Evolutionary conservation across 2,329 filamentous ascomycete species (phyloP).

Genomic region (Arthroderma sp.): DNA sequence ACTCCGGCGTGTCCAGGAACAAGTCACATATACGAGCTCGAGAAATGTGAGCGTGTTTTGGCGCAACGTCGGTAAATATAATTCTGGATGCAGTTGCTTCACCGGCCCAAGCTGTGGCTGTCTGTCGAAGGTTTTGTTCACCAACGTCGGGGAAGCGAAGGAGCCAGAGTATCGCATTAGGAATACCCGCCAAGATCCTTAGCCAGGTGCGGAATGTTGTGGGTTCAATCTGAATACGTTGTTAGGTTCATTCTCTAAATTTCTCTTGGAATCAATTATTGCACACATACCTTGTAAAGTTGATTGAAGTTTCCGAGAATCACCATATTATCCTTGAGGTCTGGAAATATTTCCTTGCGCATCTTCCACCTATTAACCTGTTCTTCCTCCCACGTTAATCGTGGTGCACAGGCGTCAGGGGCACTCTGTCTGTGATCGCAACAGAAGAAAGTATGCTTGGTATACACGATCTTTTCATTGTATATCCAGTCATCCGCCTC

Average conservation of each 20-base stretch:
- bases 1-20: constrained; percentile 94
- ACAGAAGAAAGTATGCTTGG: constrained; percentile 91
- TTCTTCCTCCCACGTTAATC: constrained; percentile 71
- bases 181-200: constrained; percentile 71
- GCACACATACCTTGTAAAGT: constrained; percentile 69
- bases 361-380: constrained; percentile 74
- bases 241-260: background rate
- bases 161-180: constrained; percentile 86
- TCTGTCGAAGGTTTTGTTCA: constrained; percentile 70
- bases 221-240: constrained; percentile 64
- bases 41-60: constrained; percentile 86
- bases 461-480: constrained; percentile 92
- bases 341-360: constrained; percentile 83
- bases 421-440: constrained; percentile 93
- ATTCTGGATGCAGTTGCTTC: constrained; percentile 74
- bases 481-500: constrained; percentile 79
- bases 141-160: constrained; percentile 93
- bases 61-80: constrained; percentile 91
- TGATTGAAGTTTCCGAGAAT: constrained; percentile 98
- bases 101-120: constrained; percentile 72
- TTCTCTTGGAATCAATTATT: background rate
- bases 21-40: constrained; percentile 85
- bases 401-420: constrained; percentile 54
- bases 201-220: constrained; percentile 94
- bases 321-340: constrained; percentile 66